phyloP scores from a whole-genome alignment of 2,329 filamentous ascomycete species.

The Aplosporella prunicola region DNA sequence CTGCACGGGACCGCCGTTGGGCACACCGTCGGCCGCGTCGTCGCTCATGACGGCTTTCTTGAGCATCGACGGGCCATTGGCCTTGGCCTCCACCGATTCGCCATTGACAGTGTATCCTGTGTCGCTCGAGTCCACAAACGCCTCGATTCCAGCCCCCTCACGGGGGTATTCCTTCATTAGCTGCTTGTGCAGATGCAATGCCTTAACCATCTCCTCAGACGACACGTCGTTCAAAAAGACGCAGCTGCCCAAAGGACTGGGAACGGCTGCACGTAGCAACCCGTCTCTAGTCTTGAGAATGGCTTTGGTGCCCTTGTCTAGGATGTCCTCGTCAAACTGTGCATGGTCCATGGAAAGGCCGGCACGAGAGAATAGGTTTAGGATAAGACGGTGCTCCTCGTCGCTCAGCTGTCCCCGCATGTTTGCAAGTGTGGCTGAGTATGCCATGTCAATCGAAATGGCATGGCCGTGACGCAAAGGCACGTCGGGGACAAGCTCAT shows the following conservation, averaged over 20 bases:
- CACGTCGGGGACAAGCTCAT: slow-evolving; percentile 59
- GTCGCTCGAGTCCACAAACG: slow-evolving; percentile 59
- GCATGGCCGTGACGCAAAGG: slow-evolving; percentile 64
- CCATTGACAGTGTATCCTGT: slow-evolving; percentile 50
- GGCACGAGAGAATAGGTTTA: slow-evolving; percentile 60
- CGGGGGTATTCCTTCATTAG: slow-evolving; percentile 54
- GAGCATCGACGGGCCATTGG: slow-evolving; percentile 13
- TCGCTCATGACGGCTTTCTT: slow-evolving; percentile 20
- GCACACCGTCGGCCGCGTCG: slow-evolving; percentile 14
- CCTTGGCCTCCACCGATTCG: slow-evolving; percentile 26
- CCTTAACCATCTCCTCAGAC: slow-evolving; percentile 51
- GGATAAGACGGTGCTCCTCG: slow-evolving; percentile 51
- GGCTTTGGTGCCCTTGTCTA: slow-evolving; percentile 56
- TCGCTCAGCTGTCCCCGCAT: slow-evolving; percentile 51
- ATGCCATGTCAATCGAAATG: slow-evolving; percentile 69
- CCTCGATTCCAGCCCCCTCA: slow-evolving; percentile 56
- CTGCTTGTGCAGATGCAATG: slow-evolving; percentile 54
- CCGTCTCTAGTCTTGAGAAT: slow-evolving; percentile 65
- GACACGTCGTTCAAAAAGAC: slow-evolving; percentile 60
- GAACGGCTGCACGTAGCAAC: slow-evolving; percentile 57
- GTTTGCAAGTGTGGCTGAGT: slow-evolving; percentile 59
- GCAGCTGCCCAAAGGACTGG: slow-evolving; percentile 57
- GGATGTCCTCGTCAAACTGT: slow-evolving; percentile 55
- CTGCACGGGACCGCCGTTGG: slow-evolving; percentile 11
- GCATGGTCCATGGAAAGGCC: slow-evolving; percentile 64